Evolutionary conservation across 2,329 filamentous ascomycete genomes (phyloP).

Genomic region (Parasarocladium wereldwijsianum): DNA sequence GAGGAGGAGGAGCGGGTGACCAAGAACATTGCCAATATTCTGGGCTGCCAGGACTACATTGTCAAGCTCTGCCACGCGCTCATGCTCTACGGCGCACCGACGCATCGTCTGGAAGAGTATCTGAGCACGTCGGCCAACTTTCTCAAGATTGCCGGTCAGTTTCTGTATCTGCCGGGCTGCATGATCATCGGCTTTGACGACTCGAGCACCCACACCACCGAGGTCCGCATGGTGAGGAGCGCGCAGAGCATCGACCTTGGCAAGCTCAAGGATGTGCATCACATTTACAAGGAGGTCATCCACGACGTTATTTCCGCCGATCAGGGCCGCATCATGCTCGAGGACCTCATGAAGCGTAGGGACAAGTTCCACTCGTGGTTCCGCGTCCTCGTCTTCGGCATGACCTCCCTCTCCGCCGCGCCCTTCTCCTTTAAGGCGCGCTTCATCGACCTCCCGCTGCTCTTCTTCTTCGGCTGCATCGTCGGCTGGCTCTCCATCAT

Average conservation of each 20-base stretch:
- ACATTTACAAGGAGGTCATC: constrained; percentile 50
- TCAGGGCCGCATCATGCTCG: constrained; percentile 37
- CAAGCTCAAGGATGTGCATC: constrained; percentile 44
- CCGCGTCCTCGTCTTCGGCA: constrained; percentile 51
- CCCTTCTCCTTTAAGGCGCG: constrained; percentile 64
- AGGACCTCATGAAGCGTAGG: constrained; percentile 37
- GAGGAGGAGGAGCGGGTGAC: constrained; percentile 31
- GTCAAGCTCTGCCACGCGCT: constrained; percentile 70
- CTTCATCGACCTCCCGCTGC: constrained; percentile 56
- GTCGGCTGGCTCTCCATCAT: constrained; percentile 58
- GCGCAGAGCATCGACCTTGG: constrained; percentile 44
- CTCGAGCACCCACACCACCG: constrained; percentile 45
- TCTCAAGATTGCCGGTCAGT: constrained; percentile 75
- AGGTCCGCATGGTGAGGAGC: constrained; percentile 48
- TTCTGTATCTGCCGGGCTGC: constrained; percentile 76
- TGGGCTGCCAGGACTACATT: constrained; percentile 69
- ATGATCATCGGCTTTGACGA: constrained; percentile 91
- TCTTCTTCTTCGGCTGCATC: constrained; percentile 51
- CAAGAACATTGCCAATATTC: constrained; percentile 45
- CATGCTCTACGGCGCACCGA: constrained; percentile 81
- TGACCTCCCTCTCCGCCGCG: constrained; percentile 56
- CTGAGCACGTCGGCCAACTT: constrained; percentile 74
- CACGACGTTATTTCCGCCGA: constrained; percentile 44
- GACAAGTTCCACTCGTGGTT: constrained; percentile 37
- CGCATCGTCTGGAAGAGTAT: constrained; percentile 80